Evolutionary conservation across 2,329 filamentous ascomycete genomes (phyloP).

Genomic region (Diaporthe batatas): DNA sequence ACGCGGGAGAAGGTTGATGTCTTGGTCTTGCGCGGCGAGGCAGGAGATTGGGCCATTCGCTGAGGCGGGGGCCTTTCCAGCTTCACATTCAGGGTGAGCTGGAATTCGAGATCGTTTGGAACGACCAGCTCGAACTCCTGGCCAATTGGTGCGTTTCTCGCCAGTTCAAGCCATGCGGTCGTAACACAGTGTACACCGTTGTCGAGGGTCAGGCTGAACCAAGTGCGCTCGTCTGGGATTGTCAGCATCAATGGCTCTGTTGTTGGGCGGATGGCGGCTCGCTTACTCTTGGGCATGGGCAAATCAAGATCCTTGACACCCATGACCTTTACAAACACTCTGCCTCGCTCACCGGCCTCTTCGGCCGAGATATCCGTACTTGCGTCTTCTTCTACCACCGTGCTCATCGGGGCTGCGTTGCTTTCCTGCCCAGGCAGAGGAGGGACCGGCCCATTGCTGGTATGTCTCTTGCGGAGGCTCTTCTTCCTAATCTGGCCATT

Average conservation of each 20-base stretch:
- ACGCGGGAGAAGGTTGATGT: constrained; percentile 91
- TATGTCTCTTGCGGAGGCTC: constrained; percentile 71
- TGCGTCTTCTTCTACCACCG: constrained; percentile 78
- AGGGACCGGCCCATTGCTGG: constrained; percentile 75
- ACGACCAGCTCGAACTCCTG: constrained; percentile 99
- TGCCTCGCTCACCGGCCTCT: constrained; percentile 87
- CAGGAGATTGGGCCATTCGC: constrained; percentile 66
- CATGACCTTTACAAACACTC: constrained; percentile 98
- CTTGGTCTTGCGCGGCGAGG: constrained; percentile 78
- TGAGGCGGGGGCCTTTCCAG: constrained; percentile 82
- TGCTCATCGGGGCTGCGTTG: constrained; percentile 75
- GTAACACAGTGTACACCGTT: constrained; percentile 98
- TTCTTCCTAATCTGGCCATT: constrained; percentile 81
- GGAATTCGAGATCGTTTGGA: constrained; percentile 97
- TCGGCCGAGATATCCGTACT: constrained; percentile 70
- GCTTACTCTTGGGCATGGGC: constrained; percentile 88
- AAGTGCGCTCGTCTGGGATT: constrained; percentile 82
- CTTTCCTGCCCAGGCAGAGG: constrained; percentile 91
- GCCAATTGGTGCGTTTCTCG: constrained; percentile 91
- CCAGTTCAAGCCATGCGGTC: constrained; percentile 93
- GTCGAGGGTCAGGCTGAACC: constrained; percentile 97
- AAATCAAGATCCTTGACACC: constrained; percentile 96
- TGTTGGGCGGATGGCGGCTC: not conserved
- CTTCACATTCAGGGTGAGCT: constrained; percentile 96
- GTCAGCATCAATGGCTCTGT: constrained; percentile 41